phyloP scores from a whole-genome alignment of 2,329 filamentous ascomycete genomes.

The Coniochaeta sp. region DNA sequence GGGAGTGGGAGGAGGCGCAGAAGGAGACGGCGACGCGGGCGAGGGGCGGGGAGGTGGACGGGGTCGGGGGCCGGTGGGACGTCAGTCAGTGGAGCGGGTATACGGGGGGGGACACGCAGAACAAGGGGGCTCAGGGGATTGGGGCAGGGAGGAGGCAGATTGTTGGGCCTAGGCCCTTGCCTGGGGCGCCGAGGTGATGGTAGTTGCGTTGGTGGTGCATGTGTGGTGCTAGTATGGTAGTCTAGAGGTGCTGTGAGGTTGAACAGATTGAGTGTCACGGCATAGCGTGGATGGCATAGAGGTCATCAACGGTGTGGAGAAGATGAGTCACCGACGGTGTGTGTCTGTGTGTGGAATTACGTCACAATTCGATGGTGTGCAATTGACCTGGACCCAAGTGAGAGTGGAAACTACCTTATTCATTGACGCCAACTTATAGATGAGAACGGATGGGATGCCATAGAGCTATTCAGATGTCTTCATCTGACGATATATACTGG shows the following conservation, averaged over 20 bases:
- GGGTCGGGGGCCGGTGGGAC: slow-evolving; percentile 64
- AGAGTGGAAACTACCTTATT: too few species aligned
- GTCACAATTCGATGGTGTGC: too few species aligned
- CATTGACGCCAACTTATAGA: neutral
- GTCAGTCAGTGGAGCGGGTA: slow-evolving; percentile 69
- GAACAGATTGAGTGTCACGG: too few species aligned
- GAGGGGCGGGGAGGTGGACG: slow-evolving; percentile 47
- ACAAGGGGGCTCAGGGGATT: slow-evolving; percentile 56
- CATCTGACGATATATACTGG: neutral
- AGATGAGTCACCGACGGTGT: too few species aligned
- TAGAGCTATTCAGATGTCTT: neutral
- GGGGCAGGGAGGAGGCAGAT: slow-evolving; percentile 69
- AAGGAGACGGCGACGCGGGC: slow-evolving; percentile 51
- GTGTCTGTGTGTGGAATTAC: too few species aligned
- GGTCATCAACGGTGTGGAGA: too few species aligned
- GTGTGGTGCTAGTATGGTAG: too few species aligned
- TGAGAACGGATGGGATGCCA: neutral
- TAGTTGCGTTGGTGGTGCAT: too few species aligned
- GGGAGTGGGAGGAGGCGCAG: slow-evolving; percentile 74
- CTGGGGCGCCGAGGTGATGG: slow-evolving; percentile 21
- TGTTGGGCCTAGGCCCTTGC: slow-evolving; percentile 66
- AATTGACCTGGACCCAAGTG: too few species aligned
- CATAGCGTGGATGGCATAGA: too few species aligned
- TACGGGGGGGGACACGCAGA: slow-evolving; percentile 69
- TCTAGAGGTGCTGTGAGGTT: too few species aligned